Conservation (phyloP, 768 basidiomycete genomes). For the Russula sp. region DNA sequence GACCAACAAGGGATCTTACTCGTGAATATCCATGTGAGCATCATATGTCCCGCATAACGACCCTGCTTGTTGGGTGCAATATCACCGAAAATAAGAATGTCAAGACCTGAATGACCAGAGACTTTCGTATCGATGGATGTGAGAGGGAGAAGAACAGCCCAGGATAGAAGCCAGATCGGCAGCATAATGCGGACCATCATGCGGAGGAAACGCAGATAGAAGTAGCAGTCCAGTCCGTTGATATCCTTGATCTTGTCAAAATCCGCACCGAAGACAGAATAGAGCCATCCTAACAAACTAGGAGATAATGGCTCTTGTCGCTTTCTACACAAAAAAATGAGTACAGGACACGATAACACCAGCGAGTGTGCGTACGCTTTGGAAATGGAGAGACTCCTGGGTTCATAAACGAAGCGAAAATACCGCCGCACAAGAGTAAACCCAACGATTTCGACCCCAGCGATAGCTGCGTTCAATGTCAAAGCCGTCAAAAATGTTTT, state of each 20-base stretch:
- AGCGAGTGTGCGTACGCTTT: slow-evolving; percentile 39
- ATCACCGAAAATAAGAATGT: slow-evolving; percentile 81
- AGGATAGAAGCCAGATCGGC: slow-evolving; percentile 90
- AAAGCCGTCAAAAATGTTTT: slow-evolving; percentile 81
- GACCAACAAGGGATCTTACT: slow-evolving; percentile 44
- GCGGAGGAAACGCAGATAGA: slow-evolving; percentile 85
- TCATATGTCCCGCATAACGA: slow-evolving; percentile 76
- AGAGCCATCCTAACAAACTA: slow-evolving; percentile 61
- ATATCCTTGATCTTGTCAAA: slow-evolving; percentile 57
- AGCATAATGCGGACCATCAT: slow-evolving; percentile 81
- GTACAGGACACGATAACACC: not conserved
- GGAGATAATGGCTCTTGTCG: slow-evolving; percentile 53
- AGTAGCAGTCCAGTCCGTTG: slow-evolving; percentile 90
- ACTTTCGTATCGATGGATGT: slow-evolving; percentile 53
- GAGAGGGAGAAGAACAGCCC: slow-evolving; percentile 80
- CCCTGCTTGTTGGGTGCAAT: slow-evolving; percentile 47
- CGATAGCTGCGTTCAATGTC: slow-evolving; percentile 74
- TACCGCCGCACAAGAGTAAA: slow-evolving; percentile 83
- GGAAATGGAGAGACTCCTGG: slow-evolving; percentile 64
- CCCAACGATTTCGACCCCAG: slow-evolving; percentile 62
- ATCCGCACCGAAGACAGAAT: slow-evolving; percentile 59
- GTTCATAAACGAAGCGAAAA: slow-evolving; percentile 89
- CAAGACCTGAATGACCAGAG: slow-evolving; percentile 52
- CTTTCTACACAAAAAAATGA: slow-evolving; percentile 44
- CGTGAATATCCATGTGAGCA: slow-evolving; percentile 75